Evolutionary conservation across 2,329 filamentous ascomycete species (phyloP).

Genomic region (Alternaria arborescens): DNA sequence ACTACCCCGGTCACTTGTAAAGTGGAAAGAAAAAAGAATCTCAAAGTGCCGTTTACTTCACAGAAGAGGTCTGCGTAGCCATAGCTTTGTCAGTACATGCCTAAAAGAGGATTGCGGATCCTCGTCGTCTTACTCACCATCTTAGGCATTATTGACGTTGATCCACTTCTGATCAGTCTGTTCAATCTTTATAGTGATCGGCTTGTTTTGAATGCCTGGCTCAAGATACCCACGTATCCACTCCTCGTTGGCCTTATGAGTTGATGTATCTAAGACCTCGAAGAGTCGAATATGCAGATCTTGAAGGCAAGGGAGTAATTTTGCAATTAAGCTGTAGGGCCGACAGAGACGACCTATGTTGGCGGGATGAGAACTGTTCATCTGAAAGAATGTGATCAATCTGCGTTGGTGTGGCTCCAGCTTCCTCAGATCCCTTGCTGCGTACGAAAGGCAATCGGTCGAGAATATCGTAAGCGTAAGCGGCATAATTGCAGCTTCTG

Average conservation of each 20-base stretch:
- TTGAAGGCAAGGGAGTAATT: not conserved
- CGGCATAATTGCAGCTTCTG: constrained; percentile 13
- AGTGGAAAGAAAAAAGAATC: no score
- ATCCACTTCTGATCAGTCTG: not conserved
- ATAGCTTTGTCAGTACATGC: not conserved
- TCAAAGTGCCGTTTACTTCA: not conserved
- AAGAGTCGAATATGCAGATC: not conserved
- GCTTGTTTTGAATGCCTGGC: not conserved
- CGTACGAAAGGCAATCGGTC: rapidly evolving
- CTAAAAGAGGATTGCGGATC: not conserved
- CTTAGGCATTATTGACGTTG: not conserved
- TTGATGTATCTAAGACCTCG: not conserved
- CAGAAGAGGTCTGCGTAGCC: not conserved
- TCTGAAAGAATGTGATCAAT: not conserved
- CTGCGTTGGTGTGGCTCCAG: not conserved
- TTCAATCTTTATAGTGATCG: not conserved
- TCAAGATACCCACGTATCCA: not conserved
- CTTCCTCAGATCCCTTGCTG: not conserved
- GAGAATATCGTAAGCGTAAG: not conserved
- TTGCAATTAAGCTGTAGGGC: no score
- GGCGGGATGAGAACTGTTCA: not conserved
- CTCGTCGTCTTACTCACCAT: not conserved
- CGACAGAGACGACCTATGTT: no score
- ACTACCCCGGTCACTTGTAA: no score
- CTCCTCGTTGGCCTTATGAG: not conserved